phyloP scores from a whole-genome alignment of 1,284 basidiomycete genomes.

The Ceratobasidium papillatum region DNA sequence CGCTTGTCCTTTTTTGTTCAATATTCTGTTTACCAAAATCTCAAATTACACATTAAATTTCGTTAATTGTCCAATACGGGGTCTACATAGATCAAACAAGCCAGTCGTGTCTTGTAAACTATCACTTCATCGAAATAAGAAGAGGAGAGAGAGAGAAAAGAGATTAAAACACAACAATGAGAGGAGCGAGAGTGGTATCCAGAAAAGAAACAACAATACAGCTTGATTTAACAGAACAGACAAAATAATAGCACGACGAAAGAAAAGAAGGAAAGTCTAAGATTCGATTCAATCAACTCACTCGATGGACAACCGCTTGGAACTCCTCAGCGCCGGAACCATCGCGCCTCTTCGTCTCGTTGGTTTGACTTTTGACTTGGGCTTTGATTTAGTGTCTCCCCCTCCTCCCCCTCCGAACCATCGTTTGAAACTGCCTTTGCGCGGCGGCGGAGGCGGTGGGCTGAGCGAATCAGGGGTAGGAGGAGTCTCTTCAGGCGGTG shows the following conservation, averaged over 20 bases:
- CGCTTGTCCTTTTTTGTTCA: too few species aligned
- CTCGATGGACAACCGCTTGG: constrained; percentile 30
- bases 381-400: neutral
- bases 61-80: constrained; percentile 13
- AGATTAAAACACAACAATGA: constrained; percentile 1
- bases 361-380: neutral
- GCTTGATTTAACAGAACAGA: neutral
- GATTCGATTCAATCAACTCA: neutral
- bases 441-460: neutral
- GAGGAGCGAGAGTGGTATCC: neutral
- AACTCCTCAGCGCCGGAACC: constrained; percentile 14
- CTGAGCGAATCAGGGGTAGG: neutral
- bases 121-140: neutral
- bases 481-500: neutral
- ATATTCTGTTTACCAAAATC: too few species aligned
- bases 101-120: neutral
- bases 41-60: constrained; percentile 17
- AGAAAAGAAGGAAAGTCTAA: constrained; percentile 6
- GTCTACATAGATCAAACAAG: neutral
- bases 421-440: constrained; percentile 13
- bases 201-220: neutral
- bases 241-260: neutral
- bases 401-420: constrained; percentile 9
- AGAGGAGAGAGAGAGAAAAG: too few species aligned
- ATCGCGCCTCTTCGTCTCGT: constrained; percentile 5